Evolutionary conservation across 2,329 filamentous ascomycete genomes (phyloP).

Genomic region (Coniochaeta prunicola): DNA sequence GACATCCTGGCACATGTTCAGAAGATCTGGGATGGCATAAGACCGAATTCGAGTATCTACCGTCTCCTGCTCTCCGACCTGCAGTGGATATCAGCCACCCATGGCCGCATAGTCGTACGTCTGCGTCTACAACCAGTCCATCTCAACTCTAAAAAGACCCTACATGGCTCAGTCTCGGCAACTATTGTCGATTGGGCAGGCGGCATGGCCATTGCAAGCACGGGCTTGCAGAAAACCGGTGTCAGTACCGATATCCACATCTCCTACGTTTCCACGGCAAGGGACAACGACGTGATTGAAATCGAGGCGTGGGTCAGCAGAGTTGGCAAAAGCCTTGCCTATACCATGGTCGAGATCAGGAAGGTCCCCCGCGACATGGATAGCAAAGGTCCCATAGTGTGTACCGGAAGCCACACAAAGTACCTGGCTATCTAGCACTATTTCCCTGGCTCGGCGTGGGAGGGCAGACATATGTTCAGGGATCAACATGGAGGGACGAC

Average conservation of each 20-base stretch:
- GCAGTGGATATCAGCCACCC: slow-evolving; percentile 32
- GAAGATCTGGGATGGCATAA: slow-evolving; percentile 26
- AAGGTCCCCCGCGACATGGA: slow-evolving; percentile 31
- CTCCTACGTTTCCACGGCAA: slow-evolving; percentile 58
- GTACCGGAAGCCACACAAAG: slow-evolving; percentile 12
- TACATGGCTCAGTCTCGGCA: slow-evolving; percentile 67
- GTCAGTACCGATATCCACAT: slow-evolving; percentile 71
- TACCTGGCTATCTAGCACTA: slow-evolving; percentile 1
- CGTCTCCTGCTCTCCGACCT: slow-evolving; percentile 40
- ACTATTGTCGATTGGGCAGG: slow-evolving; percentile 68
- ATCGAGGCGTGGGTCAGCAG: slow-evolving; percentile 59
- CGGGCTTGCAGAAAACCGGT: slow-evolving; percentile 54
- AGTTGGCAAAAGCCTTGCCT: slow-evolving; percentile 61
- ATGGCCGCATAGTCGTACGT: slow-evolving; percentile 39
- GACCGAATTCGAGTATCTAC: slow-evolving; percentile 46
- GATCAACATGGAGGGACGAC: not conserved
- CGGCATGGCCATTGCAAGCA: slow-evolving; percentile 64
- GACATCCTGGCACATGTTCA: slow-evolving; percentile 14
- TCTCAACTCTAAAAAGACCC: slow-evolving; percentile 58
- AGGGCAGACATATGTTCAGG: not conserved
- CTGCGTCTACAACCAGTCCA: slow-evolving; percentile 46
- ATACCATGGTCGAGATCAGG: slow-evolving; percentile 58
- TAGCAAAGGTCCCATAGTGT: slow-evolving; percentile 7
- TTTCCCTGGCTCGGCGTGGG: not conserved
- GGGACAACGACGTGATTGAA: slow-evolving; percentile 59